A percentile compares a stretch with the other conserved stretches of the same genome.
Evolutionary conservation across 495 filamentous ascomycete genomes (phyloP).

Genomic region (Pyrenula massariospora): DNA sequence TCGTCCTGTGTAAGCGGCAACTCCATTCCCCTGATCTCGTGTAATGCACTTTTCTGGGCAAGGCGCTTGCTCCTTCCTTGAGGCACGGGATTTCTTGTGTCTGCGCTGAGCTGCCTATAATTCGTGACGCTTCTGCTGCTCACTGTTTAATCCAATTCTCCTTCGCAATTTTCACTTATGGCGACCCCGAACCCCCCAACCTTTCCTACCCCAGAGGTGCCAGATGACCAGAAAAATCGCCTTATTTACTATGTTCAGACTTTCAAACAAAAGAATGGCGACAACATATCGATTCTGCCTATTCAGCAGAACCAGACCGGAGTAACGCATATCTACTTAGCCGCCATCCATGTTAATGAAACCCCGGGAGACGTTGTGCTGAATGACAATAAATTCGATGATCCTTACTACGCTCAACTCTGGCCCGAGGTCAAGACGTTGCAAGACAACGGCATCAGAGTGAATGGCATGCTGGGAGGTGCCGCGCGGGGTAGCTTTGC

Average conservation of each 20-base stretch:
- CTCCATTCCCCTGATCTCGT: not conserved
- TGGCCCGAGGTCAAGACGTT: constrained; percentile 62
- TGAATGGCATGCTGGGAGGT: constrained; percentile 76
- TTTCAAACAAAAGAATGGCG: constrained; percentile 35
- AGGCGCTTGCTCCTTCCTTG: too few species aligned
- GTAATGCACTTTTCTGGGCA: not conserved
- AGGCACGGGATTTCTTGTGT: too few species aligned
- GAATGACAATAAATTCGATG: constrained; percentile 58
- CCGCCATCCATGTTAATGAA: constrained; percentile 70
- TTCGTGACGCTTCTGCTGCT: too few species aligned
- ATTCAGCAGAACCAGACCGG: constrained; percentile 46
- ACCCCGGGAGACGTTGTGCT: constrained; percentile 48
- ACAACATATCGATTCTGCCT: constrained; percentile 58
- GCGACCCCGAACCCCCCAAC: too few species aligned
- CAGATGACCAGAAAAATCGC: constrained; percentile 22
- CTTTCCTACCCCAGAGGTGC: constrained; percentile 14
- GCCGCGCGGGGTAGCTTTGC: constrained; percentile 59
- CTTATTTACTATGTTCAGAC: constrained; percentile 68
- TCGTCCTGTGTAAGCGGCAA: not conserved
- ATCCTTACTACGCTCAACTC: constrained; percentile 42
- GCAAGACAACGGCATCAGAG: constrained; percentile 51
- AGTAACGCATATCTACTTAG: constrained; percentile 68
- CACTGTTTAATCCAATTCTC: too few species aligned
- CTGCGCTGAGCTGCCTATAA: too few species aligned
- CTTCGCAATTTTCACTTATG: too few species aligned